Base-by-base conservation (phyloP, 2,329 filamentous ascomycete species). In the Cladorrhinum sp. region DNA sequence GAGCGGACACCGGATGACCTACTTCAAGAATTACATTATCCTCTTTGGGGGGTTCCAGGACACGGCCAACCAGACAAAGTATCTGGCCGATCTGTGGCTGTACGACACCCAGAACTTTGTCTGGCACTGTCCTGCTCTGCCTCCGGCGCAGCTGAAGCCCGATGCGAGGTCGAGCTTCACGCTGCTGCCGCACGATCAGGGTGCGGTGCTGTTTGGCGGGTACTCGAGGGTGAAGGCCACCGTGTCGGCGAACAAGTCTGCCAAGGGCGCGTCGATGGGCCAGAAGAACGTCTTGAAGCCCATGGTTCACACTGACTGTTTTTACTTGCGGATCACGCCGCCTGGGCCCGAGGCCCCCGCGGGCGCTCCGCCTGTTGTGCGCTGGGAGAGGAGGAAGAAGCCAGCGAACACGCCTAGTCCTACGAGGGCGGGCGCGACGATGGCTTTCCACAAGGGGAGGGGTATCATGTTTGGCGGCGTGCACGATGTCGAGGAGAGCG, bases 31-130 rank as follows among this genome's bases (percentile, higher is more conserved):
- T 73, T 98, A 96, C 75, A 92, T 99, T 64, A 85, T 99, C 61
- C 80, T 99, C 1, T 98, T 96, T 71, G 95, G 95, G 61, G 95
- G 95, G 0, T 99, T 99, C 73, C 95, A 99, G 76, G 95, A 98
- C 73, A 98, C 94, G 0, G 94, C 91, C 9, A 92, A 96, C 73
- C 89, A 93, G 73, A 98, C 94, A 4, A 96, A 93, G 73, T 99
- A 99, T 73, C 78, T 99, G 16, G 87, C 89, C 42, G 95, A 99
- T 73, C 79, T 98, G 36, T 99, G 95, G 94, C 83, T 98, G 57
- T 99, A 96, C 74, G 95, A 99, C 75, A 96, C 92, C 30, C 76
- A 89, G 69, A 91, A 89, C 72, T 97, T 90, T 72, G 82, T 86
- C 14, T 99, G 95, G 95, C 85, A 90, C 72, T 86, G 83, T 64